Evolutionary conservation across 139 green algal species (phyloP).

Genomic region (Nannochloris sp.): DNA sequence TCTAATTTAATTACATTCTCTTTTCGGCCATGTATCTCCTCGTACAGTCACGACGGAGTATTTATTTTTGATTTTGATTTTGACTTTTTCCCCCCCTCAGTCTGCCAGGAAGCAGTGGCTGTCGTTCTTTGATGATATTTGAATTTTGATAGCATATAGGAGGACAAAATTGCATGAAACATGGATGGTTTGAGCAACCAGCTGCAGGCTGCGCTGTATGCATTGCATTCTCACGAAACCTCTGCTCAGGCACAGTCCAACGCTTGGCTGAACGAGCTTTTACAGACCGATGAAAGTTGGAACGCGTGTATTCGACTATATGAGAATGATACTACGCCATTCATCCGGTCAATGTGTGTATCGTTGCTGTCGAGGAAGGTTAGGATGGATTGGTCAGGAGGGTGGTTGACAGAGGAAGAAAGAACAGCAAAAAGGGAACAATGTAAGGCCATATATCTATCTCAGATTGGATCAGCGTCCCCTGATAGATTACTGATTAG

Average conservation of each 20-base stretch:
- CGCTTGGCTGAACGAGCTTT: constrained; percentile 39
- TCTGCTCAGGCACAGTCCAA: constrained; percentile 34
- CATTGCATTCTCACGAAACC: constrained; percentile 28
- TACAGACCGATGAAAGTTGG: constrained; percentile 35
- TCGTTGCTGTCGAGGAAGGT: constrained; percentile 52
- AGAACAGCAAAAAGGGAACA: not conserved
- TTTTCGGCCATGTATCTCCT: no score
- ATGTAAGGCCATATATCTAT: not conserved
- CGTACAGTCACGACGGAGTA: no score
- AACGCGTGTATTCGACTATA: constrained; percentile 32
- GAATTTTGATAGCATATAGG: no score
- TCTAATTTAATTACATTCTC: no score
- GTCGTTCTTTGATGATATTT: no score
- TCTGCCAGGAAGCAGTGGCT: no score
- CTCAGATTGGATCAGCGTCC: not conserved
- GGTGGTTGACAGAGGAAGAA: not conserved
- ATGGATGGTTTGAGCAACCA: no score
- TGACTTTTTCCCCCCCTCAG: no score
- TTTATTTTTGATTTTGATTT: no score
- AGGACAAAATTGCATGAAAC: no score
- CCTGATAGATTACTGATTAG: not conserved
- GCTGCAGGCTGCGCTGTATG: constrained; percentile 26
- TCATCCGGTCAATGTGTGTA: constrained; percentile 46
- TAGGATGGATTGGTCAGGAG: constrained; percentile 30
- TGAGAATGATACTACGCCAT: constrained; percentile 9